Evolutionary conservation across 805 yeast species (phyloP), one percentile per base, ranked within the genome.

Genomic region (Spathaspora passalidarum): DNA sequence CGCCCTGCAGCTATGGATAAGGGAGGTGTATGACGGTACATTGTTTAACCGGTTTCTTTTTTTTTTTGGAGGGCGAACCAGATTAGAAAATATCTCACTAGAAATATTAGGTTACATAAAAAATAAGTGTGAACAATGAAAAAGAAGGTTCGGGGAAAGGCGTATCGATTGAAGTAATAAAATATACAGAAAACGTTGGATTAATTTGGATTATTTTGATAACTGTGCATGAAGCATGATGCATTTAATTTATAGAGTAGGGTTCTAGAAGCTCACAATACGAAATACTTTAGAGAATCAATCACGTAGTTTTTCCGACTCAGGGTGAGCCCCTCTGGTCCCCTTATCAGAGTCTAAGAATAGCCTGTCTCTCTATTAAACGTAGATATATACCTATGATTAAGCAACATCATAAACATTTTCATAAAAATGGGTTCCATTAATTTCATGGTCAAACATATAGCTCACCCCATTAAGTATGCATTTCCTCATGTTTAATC

Each of bases 351-450:
- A n/a, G n/a, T n/a, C n/a, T n/a, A n/a, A n/a, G n/a, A n/a, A n/a
- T n/a, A n/a, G n/a, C n/a, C n/a, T n/a, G n/a, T n/a, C n/a, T n/a
- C n/a, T 29, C 34, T 29, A 13, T 29, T n/a, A 10, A 29, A 4
- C 3, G 29, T 25, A 10, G 13, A 29, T 5, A 29, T 29, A 3
- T 29, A 11, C 14, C 4, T 29, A 29, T 17, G n/a, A 25, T n/a
- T 25, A 25, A 25, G n/a, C 34, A 29, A 29, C 16, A 20, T 44
- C 34, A 44, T 20, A 44, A 14, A 42, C 47, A 40, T 43, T 48
- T 32, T 48, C 49, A 26, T 57, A 66, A 48, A 55, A 70, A 38
- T 65, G 65, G 13, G 75, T 71, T 5, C 76, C 76, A 47, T 71
- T 71, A 34, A 59, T 43, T 48, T 71, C 76, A 40, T 59, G 59